Percentiles rank a stretch among this genome's conserved stretches.
Conservation (phyloP, 202 grass and related monocot genomes). For the Brachypodium distachyon region DNA sequence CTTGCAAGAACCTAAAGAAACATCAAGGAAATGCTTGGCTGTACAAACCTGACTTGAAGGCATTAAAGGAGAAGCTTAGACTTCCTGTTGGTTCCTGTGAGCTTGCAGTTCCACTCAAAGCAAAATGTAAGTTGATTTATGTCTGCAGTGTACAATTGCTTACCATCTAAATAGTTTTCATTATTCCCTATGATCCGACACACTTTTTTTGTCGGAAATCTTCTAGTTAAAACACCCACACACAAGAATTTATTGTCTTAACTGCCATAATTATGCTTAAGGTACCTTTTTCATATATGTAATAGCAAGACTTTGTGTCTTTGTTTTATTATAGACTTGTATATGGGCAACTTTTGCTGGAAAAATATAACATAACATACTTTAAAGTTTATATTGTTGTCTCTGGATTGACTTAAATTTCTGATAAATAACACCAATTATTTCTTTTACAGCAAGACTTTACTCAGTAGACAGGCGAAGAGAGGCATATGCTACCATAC, state of each 20-base stretch:
- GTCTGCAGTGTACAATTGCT: background rate
- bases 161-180: background rate
- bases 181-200: background rate
- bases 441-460: conserved; percentile 52
- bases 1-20: conserved; percentile 69
- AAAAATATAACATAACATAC: background rate
- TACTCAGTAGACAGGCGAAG: conserved; percentile 54
- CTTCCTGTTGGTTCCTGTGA: conserved; percentile 84
- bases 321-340: background rate
- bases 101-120: conserved; percentile 77
- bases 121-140: conserved; percentile 50
- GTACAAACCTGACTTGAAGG: conserved; percentile 58
- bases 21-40: conserved; percentile 79
- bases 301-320: background rate
- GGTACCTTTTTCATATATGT: background rate
- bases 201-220: background rate
- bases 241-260: background rate
- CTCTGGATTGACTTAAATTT: background rate
- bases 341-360: background rate
- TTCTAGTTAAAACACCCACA: background rate
- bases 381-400: background rate
- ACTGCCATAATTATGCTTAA: background rate
- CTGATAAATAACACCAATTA: background rate
- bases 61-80: conserved; percentile 65
- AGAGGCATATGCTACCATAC: conserved; percentile 86